These are phyloP conservation scores for Pilaira anomala DNA, from an alignment of 192 early-diverging fungal species.

Conservation along the genomic window DNA sequence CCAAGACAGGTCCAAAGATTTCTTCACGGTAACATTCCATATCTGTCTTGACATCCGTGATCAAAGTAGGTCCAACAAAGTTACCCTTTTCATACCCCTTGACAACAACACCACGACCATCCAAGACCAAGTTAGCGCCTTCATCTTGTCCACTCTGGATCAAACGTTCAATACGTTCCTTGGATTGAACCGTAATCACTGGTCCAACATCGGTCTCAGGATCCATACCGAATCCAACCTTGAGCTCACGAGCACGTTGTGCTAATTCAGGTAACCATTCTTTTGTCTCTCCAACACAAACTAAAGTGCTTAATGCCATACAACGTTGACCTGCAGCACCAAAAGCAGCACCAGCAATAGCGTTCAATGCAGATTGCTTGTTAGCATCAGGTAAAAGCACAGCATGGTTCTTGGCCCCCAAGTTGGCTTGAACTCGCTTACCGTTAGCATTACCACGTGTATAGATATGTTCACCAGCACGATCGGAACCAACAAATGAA, in stretches of 20 bases:
- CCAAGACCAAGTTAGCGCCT: conserved; percentile 82
- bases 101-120: conserved; percentile 78
- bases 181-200: conserved; percentile 78
- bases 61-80: conserved; percentile 93
- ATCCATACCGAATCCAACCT: conserved; percentile 83
- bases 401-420: conserved; percentile 98
- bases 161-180: conserved; percentile 67
- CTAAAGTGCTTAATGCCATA: conserved; percentile 91
- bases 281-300: conserved; percentile 85
- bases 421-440: conserved; percentile 95
- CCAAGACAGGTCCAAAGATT: conserved; percentile 94
- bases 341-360: conserved; percentile 90
- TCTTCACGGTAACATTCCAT: conserved; percentile 94
- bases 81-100: conserved; percentile 85
- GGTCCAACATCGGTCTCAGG: conserved; percentile 86
- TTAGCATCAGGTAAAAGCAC: conserved; percentile 92
- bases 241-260: conserved; percentile 80
- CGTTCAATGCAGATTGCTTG: conserved; percentile 92
- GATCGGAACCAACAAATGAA: conserved; percentile 90
- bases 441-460: conserved; percentile 82
- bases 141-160: conserved; percentile 82
- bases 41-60: conserved; percentile 64
- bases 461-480: conserved; percentile 87
- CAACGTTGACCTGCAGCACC: conserved; percentile 98
- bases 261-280: conserved; percentile 88